phyloP scores from a whole-genome alignment of 208 protist species.

The Giardia muris region DNA sequence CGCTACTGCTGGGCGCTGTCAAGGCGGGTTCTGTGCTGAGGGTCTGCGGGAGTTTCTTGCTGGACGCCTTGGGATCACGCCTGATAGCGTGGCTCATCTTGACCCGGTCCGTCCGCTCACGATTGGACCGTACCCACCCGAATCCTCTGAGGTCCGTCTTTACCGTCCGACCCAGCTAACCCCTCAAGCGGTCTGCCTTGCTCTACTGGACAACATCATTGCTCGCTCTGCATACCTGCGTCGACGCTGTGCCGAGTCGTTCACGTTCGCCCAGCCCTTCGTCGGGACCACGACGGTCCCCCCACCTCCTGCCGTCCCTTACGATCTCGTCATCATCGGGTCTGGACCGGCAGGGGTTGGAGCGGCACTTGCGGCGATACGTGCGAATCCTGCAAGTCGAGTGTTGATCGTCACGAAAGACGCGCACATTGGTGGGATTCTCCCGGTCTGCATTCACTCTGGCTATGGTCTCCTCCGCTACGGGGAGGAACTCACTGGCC shows the following conservation, averaged over 20 bases:
- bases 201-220: not conserved
- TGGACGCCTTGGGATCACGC: not conserved
- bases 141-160: not conserved
- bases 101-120: not conserved
- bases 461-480: not conserved
- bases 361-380: constrained; percentile 3
- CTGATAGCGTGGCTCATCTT: not conserved
- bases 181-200: not conserved
- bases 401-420: constrained; percentile 27
- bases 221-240: not conserved
- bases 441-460: constrained; percentile 29
- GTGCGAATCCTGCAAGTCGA: not conserved
- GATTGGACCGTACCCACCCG: not conserved
- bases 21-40: constrained; percentile 31
- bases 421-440: constrained; percentile 6
- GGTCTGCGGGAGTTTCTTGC: constrained; percentile 23
- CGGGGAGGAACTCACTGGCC: constrained; percentile 27
- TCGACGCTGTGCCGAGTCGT: not conserved
- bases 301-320: too few relatives aligned
- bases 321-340: constrained; percentile 34
- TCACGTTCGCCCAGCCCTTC: not conserved
- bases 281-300: not conserved
- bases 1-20: constrained; percentile 32
- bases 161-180: not conserved
- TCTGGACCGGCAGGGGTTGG: constrained; percentile 34